Percentiles rank a stretch among this genome's conserved stretches.
Conservation (phyloP, 306 rosid genomes). For the Fagus crenata region DNA sequence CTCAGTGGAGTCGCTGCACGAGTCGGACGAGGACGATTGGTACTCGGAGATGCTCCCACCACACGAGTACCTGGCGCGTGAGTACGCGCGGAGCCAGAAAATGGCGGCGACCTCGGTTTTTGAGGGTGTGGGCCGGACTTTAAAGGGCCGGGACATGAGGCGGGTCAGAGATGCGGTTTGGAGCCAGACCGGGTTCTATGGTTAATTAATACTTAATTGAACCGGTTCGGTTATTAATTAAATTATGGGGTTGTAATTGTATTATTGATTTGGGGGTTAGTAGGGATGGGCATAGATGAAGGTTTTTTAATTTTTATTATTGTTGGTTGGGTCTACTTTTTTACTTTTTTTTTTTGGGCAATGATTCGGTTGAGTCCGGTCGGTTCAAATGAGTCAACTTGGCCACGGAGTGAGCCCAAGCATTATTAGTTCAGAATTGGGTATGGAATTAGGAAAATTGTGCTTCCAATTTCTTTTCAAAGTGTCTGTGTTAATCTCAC, state of each 20-base stretch:
- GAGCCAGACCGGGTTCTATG: conserved; percentile 96
- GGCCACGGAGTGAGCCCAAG: conserved; percentile 50
- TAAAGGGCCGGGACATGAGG: conserved; percentile 93
- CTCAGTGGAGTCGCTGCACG: conserved; percentile 72
- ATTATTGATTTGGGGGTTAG: not conserved
- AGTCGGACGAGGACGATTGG: conserved; percentile 33
- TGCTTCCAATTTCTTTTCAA: conserved; percentile 10
- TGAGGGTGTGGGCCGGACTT: conserved; percentile 91
- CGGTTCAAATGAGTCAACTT: conserved; percentile 43
- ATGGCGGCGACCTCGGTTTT: conserved; percentile 75
- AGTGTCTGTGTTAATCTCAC: not conserved
- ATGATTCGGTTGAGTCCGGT: conserved; percentile 52
- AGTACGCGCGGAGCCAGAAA: conserved; percentile 55
- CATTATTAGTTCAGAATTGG: conserved; percentile 17
- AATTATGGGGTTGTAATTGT: conserved; percentile 14
- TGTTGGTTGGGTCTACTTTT: not conserved
- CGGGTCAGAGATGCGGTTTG: conserved; percentile 95
- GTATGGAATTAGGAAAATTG: conserved; percentile 6
- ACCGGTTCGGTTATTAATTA: conserved; percentile 13
- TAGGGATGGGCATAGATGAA: conserved; percentile 10
- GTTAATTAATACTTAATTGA: conserved; percentile 32
- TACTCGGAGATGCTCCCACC: conserved; percentile 85
- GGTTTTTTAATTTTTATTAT: not conserved
- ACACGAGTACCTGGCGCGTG: conserved; percentile 91
- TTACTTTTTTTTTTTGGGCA: conserved; percentile 35